Evolutionary conservation across 2,329 filamentous ascomycete genomes (phyloP), one percentile per base, ranked within the genome.

Genomic region (Teratosphaeria viscida): DNA sequence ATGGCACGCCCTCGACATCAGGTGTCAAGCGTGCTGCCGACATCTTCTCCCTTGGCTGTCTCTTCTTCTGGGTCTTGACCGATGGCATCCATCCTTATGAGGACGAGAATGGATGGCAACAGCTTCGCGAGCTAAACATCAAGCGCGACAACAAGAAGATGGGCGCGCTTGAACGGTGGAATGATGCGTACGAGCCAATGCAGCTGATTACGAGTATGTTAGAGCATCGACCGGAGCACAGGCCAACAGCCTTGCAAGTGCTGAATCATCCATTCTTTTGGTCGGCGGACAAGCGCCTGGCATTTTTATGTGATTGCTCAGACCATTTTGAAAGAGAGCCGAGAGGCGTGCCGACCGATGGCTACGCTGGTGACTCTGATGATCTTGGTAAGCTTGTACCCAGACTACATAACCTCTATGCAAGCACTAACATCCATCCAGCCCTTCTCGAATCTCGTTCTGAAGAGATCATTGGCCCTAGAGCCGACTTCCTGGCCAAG

Each of bases 21-120:
- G 88, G 94, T 57, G 92, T 95, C 6, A 99, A 95, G 54, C 87
- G 94, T 54, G 90, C 94, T 8, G 96, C 97, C 62, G 94, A 99
- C 71, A 96, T 99, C 29, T 99, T 99, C 77, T 96, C 92, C 0
- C 82, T 99, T 39, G 94, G 94, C 1, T 87, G 96, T 57, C 91
- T 99, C n/a, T 99, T 96, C 78, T 97, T 92, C 77, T 99, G 96
- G 72, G 92, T 97, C n/a, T 81, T 99, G 61, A 96, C 92, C 1
- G 89, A 91, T 63, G 94, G 94, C 16, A 84, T 82, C 1, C 94
- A 99, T 73, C 94, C 94, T 0, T 99, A 95, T 68, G 92, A 96
- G 71, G 92, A 91, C 63, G 92, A 94, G 59, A 91, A 94, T 70
- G 86, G 90, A 56, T 97, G 94, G 78, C 95, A 95, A 84, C 85